Conservation (phyloP, 2,329 filamentous ascomycete species). For the Dryadomyces quercivorus region DNA sequence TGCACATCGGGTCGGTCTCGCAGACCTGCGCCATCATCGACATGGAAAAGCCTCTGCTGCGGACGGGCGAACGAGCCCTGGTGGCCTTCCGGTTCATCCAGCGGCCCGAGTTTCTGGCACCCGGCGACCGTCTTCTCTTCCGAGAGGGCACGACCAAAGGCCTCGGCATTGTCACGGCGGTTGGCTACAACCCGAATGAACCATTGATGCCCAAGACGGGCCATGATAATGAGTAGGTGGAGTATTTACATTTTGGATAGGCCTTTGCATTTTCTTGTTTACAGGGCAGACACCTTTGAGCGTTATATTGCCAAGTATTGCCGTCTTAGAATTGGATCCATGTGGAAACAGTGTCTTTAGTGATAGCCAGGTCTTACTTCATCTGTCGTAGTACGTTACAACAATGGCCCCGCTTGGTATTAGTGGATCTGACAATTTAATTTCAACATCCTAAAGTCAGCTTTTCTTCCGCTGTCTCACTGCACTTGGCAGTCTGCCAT, state of each 20-base stretch:
- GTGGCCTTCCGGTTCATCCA: slow-evolving; percentile 95
- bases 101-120: slow-evolving; percentile 79
- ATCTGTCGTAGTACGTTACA: neutral
- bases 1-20: slow-evolving; percentile 87
- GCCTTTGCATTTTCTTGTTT: neutral
- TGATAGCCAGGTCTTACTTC: neutral
- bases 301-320: no score
- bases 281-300: neutral
- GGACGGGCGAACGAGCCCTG: slow-evolving; percentile 84
- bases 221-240: neutral
- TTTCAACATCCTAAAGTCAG: no score
- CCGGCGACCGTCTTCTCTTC: slow-evolving; percentile 84
- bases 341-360: neutral
- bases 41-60: slow-evolving; percentile 89
- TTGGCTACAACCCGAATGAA: slow-evolving; percentile 68
- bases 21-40: slow-evolving; percentile 97
- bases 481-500: no score
- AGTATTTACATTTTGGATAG: neutral
- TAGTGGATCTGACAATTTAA: no score
- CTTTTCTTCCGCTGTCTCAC: no score
- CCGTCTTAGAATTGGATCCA: no score
- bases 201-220: slow-evolving; percentile 22
- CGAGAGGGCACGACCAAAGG: slow-evolving; percentile 92
- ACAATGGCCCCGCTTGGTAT: neutral
- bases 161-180: slow-evolving; percentile 80